These are phyloP conservation scores for Boletus eberwhitei DNA, from an alignment of 768 basidiomycete genomes.

Conservation along the genomic window DNA sequence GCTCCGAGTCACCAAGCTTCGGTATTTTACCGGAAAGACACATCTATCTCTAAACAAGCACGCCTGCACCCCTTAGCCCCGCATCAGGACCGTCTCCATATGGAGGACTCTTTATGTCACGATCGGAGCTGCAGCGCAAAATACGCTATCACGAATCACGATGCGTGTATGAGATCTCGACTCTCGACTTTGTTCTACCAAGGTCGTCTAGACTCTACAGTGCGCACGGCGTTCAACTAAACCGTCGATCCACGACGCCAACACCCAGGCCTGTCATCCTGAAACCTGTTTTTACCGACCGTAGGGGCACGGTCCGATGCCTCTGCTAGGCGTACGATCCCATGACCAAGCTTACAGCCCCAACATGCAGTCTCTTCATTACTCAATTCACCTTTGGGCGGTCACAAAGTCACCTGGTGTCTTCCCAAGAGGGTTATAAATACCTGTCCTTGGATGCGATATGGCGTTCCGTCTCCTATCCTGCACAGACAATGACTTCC, in stretches of 20 bases:
- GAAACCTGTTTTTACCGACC: not conserved
- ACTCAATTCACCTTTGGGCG: not conserved
- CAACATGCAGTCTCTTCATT: not conserved
- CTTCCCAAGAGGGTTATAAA: slow-evolving; percentile 5
- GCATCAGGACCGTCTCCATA: not conserved
- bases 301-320: too few species aligned
- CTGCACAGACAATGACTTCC: not conserved
- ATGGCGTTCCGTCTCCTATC: slow-evolving; percentile 1
- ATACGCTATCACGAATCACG: not conserved
- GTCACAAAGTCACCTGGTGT: not conserved
- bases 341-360: not conserved
- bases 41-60: not conserved
- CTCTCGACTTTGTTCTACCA: not conserved
- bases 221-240: not conserved
- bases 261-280: not conserved
- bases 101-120: not conserved
- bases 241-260: not conserved
- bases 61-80: not conserved
- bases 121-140: not conserved
- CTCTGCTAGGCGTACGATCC: not conserved
- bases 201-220: not conserved
- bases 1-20: not conserved
- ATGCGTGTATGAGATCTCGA: not conserved
- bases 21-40: not conserved
- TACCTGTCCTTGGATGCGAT: not conserved